phyloP scores from a whole-genome alignment of 805 yeast species.

The Wickerhamomyces pijperi region DNA sequence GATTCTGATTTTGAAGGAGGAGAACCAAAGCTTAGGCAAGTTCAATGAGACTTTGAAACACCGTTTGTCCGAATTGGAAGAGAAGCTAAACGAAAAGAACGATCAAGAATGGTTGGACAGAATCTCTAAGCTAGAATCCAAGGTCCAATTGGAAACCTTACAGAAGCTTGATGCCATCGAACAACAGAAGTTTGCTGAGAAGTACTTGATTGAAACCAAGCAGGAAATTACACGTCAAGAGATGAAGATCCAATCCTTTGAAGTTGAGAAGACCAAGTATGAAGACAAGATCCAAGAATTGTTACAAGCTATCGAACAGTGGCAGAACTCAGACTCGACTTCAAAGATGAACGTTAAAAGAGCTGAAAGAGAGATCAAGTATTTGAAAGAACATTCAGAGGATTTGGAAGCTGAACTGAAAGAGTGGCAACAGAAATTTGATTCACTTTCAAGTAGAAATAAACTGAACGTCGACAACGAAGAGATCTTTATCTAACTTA shows the following conservation, averaged over 20 bases:
- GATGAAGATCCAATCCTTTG: neutral
- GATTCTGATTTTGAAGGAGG: conserved; percentile 48
- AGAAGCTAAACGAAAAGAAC: conserved; percentile 38
- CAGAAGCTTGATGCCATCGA: conserved; percentile 43
- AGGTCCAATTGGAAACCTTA: conserved; percentile 35
- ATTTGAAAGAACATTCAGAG: conserved; percentile 40
- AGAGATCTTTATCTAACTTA: conserved; percentile 17
- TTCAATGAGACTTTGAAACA: conserved; percentile 38
- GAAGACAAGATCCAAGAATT: conserved; percentile 38
- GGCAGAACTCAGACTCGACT: conserved; percentile 34
- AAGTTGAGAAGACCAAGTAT: conserved; percentile 44
- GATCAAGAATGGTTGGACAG: conserved; percentile 48
- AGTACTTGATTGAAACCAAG: conserved; percentile 38
- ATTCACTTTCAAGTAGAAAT: conserved; percentile 12
- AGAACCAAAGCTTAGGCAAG: conserved; percentile 51
- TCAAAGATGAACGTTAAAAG: conserved; percentile 32
- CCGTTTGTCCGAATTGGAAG: conserved; percentile 35
- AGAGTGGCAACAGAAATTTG: conserved; percentile 39
- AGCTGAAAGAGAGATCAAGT: conserved; percentile 45
- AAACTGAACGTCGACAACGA: conserved; percentile 8
- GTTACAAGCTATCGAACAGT: conserved; percentile 29
- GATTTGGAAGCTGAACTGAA: conserved; percentile 45
- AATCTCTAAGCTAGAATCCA: conserved; percentile 38
- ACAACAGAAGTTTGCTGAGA: conserved; percentile 35
- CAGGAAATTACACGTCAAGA: conserved; percentile 37